Percentiles rank a stretch among this genome's conserved stretches.
These are phyloP conservation scores for Penicillium desertorum DNA, from an alignment of 495 filamentous ascomycete species.

Conservation along the genomic window DNA sequence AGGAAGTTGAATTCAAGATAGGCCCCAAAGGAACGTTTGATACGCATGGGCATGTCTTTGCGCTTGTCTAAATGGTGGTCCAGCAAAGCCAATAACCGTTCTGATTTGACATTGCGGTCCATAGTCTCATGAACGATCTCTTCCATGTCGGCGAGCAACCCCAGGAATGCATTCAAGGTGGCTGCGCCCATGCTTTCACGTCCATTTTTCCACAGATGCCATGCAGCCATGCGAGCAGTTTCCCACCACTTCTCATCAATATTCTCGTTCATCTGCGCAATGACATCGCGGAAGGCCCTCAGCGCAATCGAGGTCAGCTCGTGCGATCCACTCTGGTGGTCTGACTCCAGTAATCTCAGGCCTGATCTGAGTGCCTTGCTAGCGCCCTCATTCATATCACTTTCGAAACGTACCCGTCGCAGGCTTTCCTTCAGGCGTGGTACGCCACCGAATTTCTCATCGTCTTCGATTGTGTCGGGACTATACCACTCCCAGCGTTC, in stretches of 20 bases:
- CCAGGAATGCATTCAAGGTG: constrained; percentile 52
- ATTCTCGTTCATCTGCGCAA: constrained; percentile 23
- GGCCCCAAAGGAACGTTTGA: constrained; percentile 36
- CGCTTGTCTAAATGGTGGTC: constrained; percentile 35
- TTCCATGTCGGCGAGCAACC: constrained; percentile 43
- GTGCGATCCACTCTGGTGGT: constrained; percentile 57
- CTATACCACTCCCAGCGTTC: constrained; percentile 56
- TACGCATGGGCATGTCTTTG: constrained; percentile 21
- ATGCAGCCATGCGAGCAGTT: constrained; percentile 54
- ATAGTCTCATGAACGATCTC: constrained; percentile 14
- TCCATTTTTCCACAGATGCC: constrained; percentile 64
- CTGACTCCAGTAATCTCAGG: constrained; percentile 46
- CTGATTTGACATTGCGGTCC: constrained; percentile 28
- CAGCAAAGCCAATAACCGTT: constrained; percentile 29
- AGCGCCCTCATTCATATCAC: constrained; percentile 39
- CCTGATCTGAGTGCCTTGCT: constrained; percentile 45
- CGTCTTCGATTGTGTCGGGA: constrained; percentile 42
- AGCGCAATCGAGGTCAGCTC: constrained; percentile 55
- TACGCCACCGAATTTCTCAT: constrained; percentile 48
- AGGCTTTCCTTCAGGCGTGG: constrained; percentile 57
- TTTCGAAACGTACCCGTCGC: constrained; percentile 56
- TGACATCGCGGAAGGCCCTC: constrained; percentile 44
- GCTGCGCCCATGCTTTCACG: constrained; percentile 64
- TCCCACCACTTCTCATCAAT: constrained; percentile 50
- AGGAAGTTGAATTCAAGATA: constrained; percentile 37